phyloP scores from a whole-genome alignment of 1,284 basidiomycete species.

The Hemileia vastatrix region DNA sequence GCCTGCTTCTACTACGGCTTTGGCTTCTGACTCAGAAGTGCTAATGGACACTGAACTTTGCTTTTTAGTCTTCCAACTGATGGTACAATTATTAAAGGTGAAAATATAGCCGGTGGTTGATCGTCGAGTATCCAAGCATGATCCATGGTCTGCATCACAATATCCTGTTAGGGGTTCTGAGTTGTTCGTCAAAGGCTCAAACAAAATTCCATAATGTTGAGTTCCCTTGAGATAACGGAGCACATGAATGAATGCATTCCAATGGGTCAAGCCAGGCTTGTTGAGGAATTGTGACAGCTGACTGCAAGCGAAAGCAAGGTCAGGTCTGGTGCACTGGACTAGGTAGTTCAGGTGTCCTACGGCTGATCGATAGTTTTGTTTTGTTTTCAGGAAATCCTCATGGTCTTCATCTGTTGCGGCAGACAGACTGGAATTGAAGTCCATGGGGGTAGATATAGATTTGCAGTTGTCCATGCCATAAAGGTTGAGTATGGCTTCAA shows the following conservation, averaged over 20 bases:
- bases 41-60: not conserved
- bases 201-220: not conserved
- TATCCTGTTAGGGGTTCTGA: not conserved
- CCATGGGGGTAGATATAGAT: too few relatives aligned
- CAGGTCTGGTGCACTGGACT: too few relatives aligned
- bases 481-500: too few relatives aligned
- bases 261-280: not conserved
- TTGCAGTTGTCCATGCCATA: too few relatives aligned
- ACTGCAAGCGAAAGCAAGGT: not conserved
- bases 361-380: too few relatives aligned
- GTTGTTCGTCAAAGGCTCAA: too few relatives aligned
- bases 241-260: not conserved
- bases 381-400: too few relatives aligned
- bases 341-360: too few relatives aligned
- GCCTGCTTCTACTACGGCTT: too few relatives aligned
- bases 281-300: not conserved
- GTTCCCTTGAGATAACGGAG: not conserved
- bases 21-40: constrained; percentile 2
- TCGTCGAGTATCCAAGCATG: not conserved
- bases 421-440: too few relatives aligned
- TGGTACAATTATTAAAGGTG: too few relatives aligned
- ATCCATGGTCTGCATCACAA: not conserved
- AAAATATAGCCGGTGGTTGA: not conserved
- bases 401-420: too few relatives aligned
- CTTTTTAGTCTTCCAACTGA: not conserved